phyloP scores from a whole-genome alignment of 2,329 filamentous ascomycete genomes.

The Trichoderma koningii region DNA sequence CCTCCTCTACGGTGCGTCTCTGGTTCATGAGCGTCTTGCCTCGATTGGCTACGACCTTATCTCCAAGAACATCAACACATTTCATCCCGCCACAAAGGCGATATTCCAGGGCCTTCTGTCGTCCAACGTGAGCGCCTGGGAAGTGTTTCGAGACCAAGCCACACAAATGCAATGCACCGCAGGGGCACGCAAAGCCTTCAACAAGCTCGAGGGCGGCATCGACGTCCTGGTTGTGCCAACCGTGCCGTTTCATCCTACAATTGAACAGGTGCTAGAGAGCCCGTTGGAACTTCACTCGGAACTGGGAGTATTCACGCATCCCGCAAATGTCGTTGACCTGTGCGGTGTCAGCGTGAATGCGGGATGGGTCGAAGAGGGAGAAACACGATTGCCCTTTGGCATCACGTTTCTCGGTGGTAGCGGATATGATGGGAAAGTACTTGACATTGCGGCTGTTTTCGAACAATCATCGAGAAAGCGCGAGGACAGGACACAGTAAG shows the following conservation, averaged over 20 bases:
- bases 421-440: conserved; percentile 5
- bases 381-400: conserved; percentile 3
- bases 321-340: conserved; percentile 14
- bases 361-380: conserved; percentile 6
- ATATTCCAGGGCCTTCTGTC: background rate
- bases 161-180: conserved; percentile 15
- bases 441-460: conserved; percentile 14
- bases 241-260: conserved; percentile 8
- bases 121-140: background rate
- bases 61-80: background rate
- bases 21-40: conserved; percentile 17
- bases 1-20: conserved; percentile 11
- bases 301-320: background rate
- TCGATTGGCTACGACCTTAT: conserved; percentile 16
- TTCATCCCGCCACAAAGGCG: background rate
- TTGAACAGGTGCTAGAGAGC: background rate
- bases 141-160: conserved; percentile 11
- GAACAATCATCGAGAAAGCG: background rate
- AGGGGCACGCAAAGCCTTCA: background rate
- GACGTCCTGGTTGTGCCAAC: conserved; percentile 16
- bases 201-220: conserved; percentile 9
- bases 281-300: background rate
- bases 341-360: conserved; percentile 18
- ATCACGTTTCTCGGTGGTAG: conserved; percentile 8
- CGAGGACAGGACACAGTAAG: no score